Evolutionary conservation across 179 eudicot genomes (phyloP).

Genomic region (Heliamphora pulchella): DNA sequence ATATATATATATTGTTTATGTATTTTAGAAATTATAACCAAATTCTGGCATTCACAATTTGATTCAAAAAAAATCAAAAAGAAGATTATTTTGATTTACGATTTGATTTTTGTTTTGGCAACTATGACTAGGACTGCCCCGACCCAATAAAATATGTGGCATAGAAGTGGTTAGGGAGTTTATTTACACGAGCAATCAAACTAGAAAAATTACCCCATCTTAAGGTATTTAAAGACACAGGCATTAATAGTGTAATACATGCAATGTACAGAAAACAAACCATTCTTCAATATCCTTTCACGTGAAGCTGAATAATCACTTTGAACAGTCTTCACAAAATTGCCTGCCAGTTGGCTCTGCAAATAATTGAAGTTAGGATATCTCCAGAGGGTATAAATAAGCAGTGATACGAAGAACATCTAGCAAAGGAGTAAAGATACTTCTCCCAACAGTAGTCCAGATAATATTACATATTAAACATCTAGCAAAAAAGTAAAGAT

Average conservation of each 20-base stretch:
- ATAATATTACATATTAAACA: neutral
- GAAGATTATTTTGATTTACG: no score
- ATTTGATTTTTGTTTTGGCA: no score
- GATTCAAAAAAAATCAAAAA: no score
- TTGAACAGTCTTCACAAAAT: conserved; percentile 41
- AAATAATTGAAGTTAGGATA: conserved; percentile 1
- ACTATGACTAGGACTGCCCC: neutral
- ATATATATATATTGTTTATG: no score
- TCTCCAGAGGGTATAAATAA: neutral
- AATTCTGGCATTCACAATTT: no score
- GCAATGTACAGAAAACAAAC: conserved; percentile 21
- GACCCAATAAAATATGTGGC: neutral
- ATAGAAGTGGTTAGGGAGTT: neutral
- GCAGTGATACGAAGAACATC: neutral
- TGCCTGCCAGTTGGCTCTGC: conserved; percentile 51
- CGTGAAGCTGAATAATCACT: conserved; percentile 50
- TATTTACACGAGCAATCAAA: conserved; percentile 7
- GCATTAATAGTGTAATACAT: neutral
- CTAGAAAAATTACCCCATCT: neutral
- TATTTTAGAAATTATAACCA: no score
- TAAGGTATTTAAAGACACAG: neutral
- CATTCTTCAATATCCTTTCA: conserved; percentile 49
- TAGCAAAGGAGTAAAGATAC: neutral
- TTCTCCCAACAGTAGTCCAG: neutral
- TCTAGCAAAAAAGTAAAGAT: no score